Evolutionary conservation across 495 filamentous ascomycete species (phyloP), one percentile per base, ranked within the genome.

Genomic region (Penicillium desertorum): DNA sequence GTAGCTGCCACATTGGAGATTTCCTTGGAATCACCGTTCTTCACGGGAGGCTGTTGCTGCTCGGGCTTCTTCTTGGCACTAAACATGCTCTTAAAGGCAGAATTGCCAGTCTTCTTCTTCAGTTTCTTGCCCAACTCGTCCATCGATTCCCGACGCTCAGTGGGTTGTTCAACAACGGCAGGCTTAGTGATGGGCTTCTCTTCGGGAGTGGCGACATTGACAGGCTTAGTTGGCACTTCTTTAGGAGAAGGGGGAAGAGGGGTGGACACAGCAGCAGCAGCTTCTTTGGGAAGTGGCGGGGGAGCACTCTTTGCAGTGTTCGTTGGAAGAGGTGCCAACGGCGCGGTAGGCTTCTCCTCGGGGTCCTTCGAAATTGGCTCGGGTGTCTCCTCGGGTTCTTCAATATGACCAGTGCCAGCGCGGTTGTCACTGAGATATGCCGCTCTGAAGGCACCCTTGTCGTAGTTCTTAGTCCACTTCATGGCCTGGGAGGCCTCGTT

Each of bases 401-500:
- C 59, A 7, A 65, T 30, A 27, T 65, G 61, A 30, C 86, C 90
- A 51, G 81, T 88, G 41, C 91, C 90, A 20, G 86, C 85, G 59
- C 80, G 85, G 25, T 71, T 72, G 64, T 95, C 80, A 12, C 82
- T 84, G 10, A 98, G 79, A 73, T 97, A 98, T 20, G 88, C 86
- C 45, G 86, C 84, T 16, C 90, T 80, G 56, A 94, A 88, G 3
- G 85, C 81, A 65, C 94, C 85, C 71, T 92, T 92, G 66, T 98
- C 93, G 53, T 78, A 78, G 44, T 76, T 73, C 48, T 60, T 76
- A 10, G 93, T 90, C 94, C 94, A 98, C 70, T 96, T 93, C 86
- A 98, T 88, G 11, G 94, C 94, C 23, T 91, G 87, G 16, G 87
- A 91, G 17, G 92, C 95, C 65, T 94, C 94, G 54, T 80, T 93